phyloP scores from a whole-genome alignment of 1,284 basidiomycete genomes.

The Rhodofomes roseus region DNA sequence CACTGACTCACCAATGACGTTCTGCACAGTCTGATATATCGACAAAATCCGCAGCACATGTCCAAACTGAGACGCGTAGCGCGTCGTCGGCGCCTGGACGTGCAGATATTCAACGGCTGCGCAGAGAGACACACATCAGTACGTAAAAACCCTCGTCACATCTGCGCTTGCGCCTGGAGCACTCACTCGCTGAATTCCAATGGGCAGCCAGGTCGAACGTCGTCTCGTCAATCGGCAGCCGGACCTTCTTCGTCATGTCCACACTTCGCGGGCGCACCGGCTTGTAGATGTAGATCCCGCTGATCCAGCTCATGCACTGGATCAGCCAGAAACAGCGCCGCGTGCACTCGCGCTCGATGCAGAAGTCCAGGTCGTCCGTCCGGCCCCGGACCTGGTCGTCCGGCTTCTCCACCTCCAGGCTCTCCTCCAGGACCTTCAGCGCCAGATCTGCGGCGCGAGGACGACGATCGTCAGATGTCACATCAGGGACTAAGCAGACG shows the following conservation, averaged over 20 bases:
- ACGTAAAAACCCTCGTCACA: not conserved
- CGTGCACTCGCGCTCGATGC: conserved; percentile 66
- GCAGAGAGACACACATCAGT: not conserved
- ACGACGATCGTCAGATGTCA: not conserved
- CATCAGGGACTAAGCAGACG: not conserved
- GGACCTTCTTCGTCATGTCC: conserved; percentile 49
- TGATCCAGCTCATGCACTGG: conserved; percentile 42
- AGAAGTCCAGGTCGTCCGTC: conserved; percentile 51
- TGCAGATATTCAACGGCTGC: conserved; percentile 57
- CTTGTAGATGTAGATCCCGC: conserved; percentile 28
- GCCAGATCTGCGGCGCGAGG: conserved; percentile 34
- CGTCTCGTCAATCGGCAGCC: conserved; percentile 72
- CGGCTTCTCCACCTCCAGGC: conserved; percentile 56
- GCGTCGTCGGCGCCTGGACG: conserved; percentile 53
- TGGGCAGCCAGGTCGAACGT: conserved; percentile 68
- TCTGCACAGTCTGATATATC: conserved; percentile 57
- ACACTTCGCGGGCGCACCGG: conserved; percentile 26
- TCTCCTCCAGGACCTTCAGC: conserved; percentile 62
- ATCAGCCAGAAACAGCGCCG: conserved; percentile 78
- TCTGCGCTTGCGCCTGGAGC: not conserved
- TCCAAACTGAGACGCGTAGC: conserved; percentile 64
- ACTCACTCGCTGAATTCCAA: conserved; percentile 57
- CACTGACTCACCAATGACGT: conserved; percentile 24
- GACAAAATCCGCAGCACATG: conserved; percentile 64
- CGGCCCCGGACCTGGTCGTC: conserved; percentile 53